Evolutionary conservation across 2,329 filamentous ascomycete genomes (phyloP).

Genomic region (Raffaelea deltoideospora): DNA sequence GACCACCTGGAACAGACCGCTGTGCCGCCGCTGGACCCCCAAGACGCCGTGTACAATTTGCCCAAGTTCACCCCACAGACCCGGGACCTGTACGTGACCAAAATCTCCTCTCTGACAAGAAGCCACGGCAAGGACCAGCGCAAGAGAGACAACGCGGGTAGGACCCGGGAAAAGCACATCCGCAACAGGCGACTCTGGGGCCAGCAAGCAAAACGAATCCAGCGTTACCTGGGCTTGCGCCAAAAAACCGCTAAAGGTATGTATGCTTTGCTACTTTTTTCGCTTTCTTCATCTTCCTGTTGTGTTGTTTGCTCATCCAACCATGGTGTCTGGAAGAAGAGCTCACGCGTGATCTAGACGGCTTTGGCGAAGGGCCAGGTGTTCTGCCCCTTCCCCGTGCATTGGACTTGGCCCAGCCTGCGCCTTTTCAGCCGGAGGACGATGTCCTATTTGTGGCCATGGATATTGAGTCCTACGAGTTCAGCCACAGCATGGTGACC

Average conservation of each 20-base stretch:
- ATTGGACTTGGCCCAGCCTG: conserved; percentile 28
- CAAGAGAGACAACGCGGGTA: conserved; percentile 25
- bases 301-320: too few relatives aligned
- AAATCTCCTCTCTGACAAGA: conserved; percentile 1
- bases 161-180: conserved; percentile 28
- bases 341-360: not conserved
- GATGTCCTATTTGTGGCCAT: conserved; percentile 60
- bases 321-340: too few relatives aligned
- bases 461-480: conserved; percentile 73
- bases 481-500: conserved; percentile 49
- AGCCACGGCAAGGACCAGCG: conserved; percentile 1
- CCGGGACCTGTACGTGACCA: not conserved
- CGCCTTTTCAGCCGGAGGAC: conserved; percentile 30
- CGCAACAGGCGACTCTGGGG: conserved; percentile 35
- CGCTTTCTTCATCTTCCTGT: too few relatives aligned
- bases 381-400: not conserved
- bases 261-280: not conserved
- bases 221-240: conserved; percentile 59
- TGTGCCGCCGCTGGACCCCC: not conserved
- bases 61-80: not conserved
- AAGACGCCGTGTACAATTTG: conserved; percentile 1
- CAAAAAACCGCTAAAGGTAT: conserved; percentile 10
- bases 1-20: conserved; percentile 14
- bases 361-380: too few relatives aligned
- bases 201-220: conserved; percentile 44